Evolutionary conservation across 2,329 filamentous ascomycete genomes (phyloP), one percentile per base, ranked within the genome.

Genomic region (Diplodia sapinea): DNA sequence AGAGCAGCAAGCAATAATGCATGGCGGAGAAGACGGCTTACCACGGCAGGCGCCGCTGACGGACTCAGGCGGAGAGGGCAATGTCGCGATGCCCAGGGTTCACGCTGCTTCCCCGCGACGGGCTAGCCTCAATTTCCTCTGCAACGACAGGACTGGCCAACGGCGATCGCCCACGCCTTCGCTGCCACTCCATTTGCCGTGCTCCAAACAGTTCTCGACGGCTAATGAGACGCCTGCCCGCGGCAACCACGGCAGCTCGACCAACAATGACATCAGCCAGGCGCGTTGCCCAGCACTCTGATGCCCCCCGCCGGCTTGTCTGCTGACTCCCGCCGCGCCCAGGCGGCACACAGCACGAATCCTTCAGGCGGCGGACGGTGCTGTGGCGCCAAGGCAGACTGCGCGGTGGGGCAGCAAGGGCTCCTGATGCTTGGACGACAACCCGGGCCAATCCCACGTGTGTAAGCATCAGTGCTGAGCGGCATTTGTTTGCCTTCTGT

Each of bases 31-130:
- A 31, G 26, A 66, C 64, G 52, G 63, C 64, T 66, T 56, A 55
- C 64, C 40, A 26, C 64, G 52, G 64, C 40, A 66, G 64, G 64
- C 64, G 64, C 64, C 52, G 64, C 64, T 66, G 64, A 66, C 64
- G 55, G 52, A 47, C 43, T 49, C 50, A 63, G 59, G 43, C 47
- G 3, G 36, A 36, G 33, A 38, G 36, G 36, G 36, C 36, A 38
- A 12, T 11, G 36, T 38, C 2, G 36, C 8, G 36, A 38, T 38
- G 36, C 11, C 36, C 43, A 38, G 59, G 59, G 59, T 63, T 63
- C 47, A 23, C 43, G 43, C 31, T 38, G 59, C 26, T 49, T 63
- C 59, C 57, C 59, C 59, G 59, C 59, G 59, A 63, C 59, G 5
- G 47, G 47, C 50, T 63, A 63, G 59, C 47, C 17, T 26, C 59